phyloP scores from a whole-genome alignment of 2,329 filamentous ascomycete genomes.

The Colletotrichum godetiae region DNA sequence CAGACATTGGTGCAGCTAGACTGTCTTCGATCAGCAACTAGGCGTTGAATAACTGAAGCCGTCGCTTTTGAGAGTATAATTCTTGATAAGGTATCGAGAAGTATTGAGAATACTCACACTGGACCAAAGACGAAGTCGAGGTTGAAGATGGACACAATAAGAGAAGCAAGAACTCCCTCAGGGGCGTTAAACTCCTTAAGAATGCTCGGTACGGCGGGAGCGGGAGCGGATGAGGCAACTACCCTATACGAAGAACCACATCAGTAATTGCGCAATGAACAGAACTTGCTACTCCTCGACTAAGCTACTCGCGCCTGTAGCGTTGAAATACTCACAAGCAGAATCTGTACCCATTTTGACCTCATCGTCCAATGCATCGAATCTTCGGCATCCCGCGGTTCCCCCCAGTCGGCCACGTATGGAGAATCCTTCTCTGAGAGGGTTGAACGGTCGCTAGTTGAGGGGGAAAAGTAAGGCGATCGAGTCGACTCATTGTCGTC shows the following conservation, averaged over 20 bases:
- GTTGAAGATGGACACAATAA: constrained; percentile 62
- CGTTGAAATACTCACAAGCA: constrained; percentile 23
- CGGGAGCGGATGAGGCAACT: constrained; percentile 13
- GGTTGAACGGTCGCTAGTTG: background rate
- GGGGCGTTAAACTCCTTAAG: constrained; percentile 5
- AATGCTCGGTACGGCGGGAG: background rate
- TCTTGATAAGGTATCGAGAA: no score
- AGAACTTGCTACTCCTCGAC: background rate
- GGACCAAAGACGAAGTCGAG: constrained; percentile 56
- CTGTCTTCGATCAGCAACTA: background rate
- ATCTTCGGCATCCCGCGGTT: constrained; percentile 11
- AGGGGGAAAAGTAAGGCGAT: background rate
- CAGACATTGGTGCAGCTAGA: constrained; percentile 46
- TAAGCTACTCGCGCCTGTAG: constrained; percentile 20
- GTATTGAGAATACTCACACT: constrained; percentile 40
- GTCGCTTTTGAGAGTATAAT: background rate
- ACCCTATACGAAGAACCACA: background rate
- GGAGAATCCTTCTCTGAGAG: background rate
- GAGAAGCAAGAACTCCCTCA: constrained; percentile 45
- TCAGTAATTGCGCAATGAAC: background rate
- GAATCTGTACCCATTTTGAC: constrained; percentile 20
- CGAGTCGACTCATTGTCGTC: constrained; percentile 9
- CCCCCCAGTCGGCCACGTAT: constrained; percentile 1
- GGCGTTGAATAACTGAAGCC: no score
- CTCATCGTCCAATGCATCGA: constrained; percentile 9